Evolutionary conservation across 75 land plant genomes (phyloP).

Genomic region (Sequoiadendron giganteum): DNA sequence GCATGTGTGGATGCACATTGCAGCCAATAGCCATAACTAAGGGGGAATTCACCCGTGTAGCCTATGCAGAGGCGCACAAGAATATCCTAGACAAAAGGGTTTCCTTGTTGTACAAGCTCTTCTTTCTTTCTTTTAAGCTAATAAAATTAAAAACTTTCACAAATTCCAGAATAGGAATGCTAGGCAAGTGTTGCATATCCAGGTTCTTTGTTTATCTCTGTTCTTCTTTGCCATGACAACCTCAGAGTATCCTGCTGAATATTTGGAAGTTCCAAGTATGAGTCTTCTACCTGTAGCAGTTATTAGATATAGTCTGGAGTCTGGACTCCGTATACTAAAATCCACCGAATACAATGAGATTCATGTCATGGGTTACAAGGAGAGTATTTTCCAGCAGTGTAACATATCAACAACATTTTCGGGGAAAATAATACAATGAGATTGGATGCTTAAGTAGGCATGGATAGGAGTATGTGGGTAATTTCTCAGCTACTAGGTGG

Average conservation of each 20-base stretch:
- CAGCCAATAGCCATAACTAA: neutral
- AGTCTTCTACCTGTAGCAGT: neutral
- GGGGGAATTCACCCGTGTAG: neutral
- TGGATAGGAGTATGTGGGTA: no score
- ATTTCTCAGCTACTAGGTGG: no score
- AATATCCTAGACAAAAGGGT: neutral
- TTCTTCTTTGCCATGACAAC: neutral
- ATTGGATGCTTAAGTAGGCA: no score
- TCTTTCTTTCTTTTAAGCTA: neutral
- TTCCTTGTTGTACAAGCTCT: conserved; percentile 1
- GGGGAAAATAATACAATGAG: no score
- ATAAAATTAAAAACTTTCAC: neutral
- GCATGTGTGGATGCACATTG: neutral
- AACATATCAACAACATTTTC: no score
- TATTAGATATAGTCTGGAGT: neutral
- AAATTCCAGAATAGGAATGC: neutral
- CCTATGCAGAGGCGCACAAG: neutral
- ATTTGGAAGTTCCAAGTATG: neutral
- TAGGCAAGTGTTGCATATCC: neutral
- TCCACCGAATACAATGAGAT: no score
- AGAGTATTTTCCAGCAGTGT: no score
- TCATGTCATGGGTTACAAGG: no score
- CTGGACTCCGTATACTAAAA: no score
- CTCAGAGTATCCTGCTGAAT: neutral
- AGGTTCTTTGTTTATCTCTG: neutral